Evolutionary conservation across 495 filamentous ascomycete genomes (phyloP).

Genomic region (Terfezia claveryi): DNA sequence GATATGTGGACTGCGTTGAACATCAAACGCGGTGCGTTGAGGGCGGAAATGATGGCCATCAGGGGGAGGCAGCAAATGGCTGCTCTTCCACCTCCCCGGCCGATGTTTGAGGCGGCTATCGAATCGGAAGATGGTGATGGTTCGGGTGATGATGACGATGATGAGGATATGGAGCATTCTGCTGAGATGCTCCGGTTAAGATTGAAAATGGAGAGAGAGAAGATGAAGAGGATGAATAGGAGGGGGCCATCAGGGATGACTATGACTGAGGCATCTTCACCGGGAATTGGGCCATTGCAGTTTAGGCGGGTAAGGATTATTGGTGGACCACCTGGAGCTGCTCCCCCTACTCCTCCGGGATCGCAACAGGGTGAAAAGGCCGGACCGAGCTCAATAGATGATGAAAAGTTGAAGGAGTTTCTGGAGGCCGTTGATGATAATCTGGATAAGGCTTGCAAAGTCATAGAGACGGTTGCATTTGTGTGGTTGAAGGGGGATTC

Average conservation of each 20-base stretch:
- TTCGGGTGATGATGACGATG: constrained; percentile 7
- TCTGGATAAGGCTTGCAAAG: constrained; percentile 16
- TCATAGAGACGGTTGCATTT: constrained; percentile 17
- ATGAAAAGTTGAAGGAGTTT: not conserved
- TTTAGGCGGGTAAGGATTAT: not conserved
- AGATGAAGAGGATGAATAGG: constrained; percentile 3
- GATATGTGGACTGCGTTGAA: constrained; percentile 18
- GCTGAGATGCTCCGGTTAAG: not conserved
- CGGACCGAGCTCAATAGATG: not conserved
- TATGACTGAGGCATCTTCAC: not conserved
- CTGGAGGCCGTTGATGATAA: constrained; percentile 17
- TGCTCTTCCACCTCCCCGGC: no score
- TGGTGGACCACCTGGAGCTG: not conserved
- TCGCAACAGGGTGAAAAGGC: not conserved
- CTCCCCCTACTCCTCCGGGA: not conserved
- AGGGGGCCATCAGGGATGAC: not conserved
- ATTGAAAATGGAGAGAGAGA: constrained; percentile 11
- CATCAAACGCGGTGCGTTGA: constrained; percentile 13
- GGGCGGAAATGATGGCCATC: constrained; percentile 19
- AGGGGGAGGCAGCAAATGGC: constrained; percentile 2
- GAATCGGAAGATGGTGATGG: not conserved
- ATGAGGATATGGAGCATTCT: not conserved
- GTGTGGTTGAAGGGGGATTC: constrained; percentile 17
- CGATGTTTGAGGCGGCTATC: no score
- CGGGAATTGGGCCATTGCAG: not conserved